Evolutionary conservation across 2,329 filamentous ascomycete species (phyloP), one percentile per base, ranked within the genome.

Genomic region (Metarhizium sp.): DNA sequence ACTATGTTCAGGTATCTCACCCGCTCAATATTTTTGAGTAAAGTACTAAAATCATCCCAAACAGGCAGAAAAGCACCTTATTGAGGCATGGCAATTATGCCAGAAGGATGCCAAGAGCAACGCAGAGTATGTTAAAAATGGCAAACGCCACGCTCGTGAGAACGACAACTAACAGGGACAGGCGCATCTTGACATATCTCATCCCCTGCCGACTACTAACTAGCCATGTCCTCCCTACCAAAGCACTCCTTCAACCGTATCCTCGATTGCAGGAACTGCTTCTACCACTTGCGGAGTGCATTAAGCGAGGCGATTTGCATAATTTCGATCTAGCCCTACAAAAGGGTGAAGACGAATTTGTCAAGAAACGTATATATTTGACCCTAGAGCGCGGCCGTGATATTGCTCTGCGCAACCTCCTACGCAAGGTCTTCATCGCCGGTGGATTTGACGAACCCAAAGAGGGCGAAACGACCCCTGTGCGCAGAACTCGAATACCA

Each of bases 191-290:
- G 34, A 95, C 88, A 2, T 99, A 99, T 65, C 83, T 99, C 11
- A 92, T 99, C 53, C 94, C 94, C 0, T 96, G 92, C 60, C 90
- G 90, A 61, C 82, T 99, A 36, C 80, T 99, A 55, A 97, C 90
- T 2, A 89, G 82, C 32, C 91, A 96, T 67, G 88, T 86, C 0
- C 81, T 99, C 2, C 95, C 94, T 0, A 90, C 83, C 53, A 73
- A 78, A 54, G 69, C 76, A 50, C 79, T 97, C 1, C 79, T 99
- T 1, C 76, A 80, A 45, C 85, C 85, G 5, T 94, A 88, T 63
- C 90, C 92, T 11, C 80, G 78, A 18, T 79, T 99, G 1, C 84
- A 92, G 67, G 76, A 76, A 47, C 79, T 96, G 6, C 96, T 96
- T 69, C 76, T 85, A 1, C 90, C 91, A 0, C 76, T 99, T 1